These are phyloP conservation scores for Fistulinella cinereoalba DNA, from an alignment of 1,284 basidiomycete species.

Conservation along the genomic window DNA sequence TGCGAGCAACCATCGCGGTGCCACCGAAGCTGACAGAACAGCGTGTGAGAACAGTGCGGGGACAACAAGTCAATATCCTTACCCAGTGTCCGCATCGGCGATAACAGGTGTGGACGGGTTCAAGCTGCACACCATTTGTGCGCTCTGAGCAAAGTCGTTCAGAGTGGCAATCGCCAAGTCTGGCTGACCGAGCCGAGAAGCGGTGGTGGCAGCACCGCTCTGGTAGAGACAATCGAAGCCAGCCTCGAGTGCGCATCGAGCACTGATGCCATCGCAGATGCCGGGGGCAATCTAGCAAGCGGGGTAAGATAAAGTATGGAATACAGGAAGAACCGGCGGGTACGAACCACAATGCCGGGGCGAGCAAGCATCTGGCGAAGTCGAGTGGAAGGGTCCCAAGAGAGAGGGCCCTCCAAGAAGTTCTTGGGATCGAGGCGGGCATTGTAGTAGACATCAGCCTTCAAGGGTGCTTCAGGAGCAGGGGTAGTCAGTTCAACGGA, in stretches of 20 bases:
- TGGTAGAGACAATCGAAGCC: conserved; percentile 77
- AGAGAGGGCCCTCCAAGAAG: conserved; percentile 65
- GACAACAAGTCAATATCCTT: not conserved
- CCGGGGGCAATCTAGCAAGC: conserved; percentile 61
- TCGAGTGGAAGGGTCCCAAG: conserved; percentile 66
- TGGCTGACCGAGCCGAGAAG: conserved; percentile 74
- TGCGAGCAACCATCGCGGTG: conserved; percentile 73
- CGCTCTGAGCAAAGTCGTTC: conserved; percentile 70
- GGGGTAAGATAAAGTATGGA: not conserved
- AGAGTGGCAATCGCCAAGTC: conserved; percentile 78
- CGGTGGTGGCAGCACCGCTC: conserved; percentile 76
- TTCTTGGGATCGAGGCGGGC: conserved; percentile 64
- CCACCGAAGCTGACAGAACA: conserved; percentile 59
- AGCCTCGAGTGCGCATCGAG: conserved; percentile 72
- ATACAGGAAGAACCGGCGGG: not conserved
- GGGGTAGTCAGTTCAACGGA: conserved; percentile 5
- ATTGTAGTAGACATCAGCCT: conserved; percentile 20
- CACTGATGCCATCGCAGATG: conserved; percentile 80
- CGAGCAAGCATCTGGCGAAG: conserved; percentile 73
- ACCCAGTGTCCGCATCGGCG: conserved; percentile 81
- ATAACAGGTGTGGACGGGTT: conserved; percentile 68
- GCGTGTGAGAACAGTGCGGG: not conserved
- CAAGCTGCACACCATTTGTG: conserved; percentile 64
- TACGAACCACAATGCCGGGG: conserved; percentile 70
- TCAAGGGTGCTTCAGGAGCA: conserved; percentile 18